Conservation (phyloP, 345 rosid species). For the Brassica nigra region DNA sequence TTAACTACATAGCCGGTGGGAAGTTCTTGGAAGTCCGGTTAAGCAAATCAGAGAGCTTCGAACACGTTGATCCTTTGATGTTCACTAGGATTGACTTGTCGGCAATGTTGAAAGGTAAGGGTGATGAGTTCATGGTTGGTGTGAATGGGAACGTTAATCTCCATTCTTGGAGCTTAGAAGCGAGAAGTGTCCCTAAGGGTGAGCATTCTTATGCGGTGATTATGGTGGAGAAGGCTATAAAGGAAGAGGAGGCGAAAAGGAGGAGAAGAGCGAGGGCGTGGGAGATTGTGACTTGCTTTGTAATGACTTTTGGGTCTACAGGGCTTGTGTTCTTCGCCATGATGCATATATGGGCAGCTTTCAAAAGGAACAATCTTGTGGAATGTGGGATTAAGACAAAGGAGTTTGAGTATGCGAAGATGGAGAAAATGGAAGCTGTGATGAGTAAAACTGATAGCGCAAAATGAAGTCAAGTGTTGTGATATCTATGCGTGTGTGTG, state of each 20-base stretch:
- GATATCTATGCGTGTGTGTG: constrained; percentile 16
- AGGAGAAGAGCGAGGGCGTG: constrained; percentile 51
- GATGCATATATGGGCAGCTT: constrained; percentile 70
- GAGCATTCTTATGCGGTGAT: constrained; percentile 52
- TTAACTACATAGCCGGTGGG: constrained; percentile 65
- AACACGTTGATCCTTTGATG: constrained; percentile 49
- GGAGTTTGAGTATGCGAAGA: constrained; percentile 66
- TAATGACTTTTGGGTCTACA: constrained; percentile 65
- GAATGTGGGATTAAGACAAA: constrained; percentile 54
- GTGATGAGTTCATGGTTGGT: constrained; percentile 55
- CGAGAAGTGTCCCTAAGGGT: constrained; percentile 48
- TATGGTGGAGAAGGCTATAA: constrained; percentile 41
- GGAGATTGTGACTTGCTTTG: constrained; percentile 57
- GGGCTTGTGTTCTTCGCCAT: constrained; percentile 63
- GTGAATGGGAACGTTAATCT: constrained; percentile 55
- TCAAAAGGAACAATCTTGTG: constrained; percentile 53
- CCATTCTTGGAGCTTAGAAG: constrained; percentile 69
- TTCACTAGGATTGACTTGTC: constrained; percentile 54
- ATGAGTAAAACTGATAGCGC: constrained; percentile 45
- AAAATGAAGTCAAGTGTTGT: constrained; percentile 47
- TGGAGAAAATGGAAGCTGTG: constrained; percentile 64
- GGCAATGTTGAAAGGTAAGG: constrained; percentile 50
- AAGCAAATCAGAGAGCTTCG: constrained; percentile 46
- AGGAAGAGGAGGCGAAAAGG: constrained; percentile 34
- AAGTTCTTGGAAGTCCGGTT: constrained; percentile 65